These are phyloP conservation scores for Blastobotrys muscicola DNA, from an alignment of 805 yeast genomes.

Conservation along the genomic window DNA sequence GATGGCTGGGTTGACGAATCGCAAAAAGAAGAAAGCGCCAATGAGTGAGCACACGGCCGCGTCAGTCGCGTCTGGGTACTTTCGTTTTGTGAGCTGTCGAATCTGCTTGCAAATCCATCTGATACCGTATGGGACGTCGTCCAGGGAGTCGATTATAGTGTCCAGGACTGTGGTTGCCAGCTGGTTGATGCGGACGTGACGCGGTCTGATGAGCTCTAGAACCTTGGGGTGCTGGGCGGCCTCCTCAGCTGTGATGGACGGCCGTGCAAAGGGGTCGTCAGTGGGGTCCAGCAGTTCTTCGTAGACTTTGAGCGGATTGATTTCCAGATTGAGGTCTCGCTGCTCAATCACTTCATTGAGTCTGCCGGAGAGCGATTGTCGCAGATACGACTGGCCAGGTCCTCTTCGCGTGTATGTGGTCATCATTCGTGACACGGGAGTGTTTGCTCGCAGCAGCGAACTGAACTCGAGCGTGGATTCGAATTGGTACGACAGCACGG, in stretches of 20 bases:
- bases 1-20: constrained; percentile 81
- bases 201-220: constrained; percentile 21
- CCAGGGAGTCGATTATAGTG: constrained; percentile 45
- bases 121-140: constrained; percentile 59
- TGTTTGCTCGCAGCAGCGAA: constrained; percentile 30
- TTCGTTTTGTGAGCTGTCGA: constrained; percentile 43
- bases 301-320: constrained; percentile 27
- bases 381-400: constrained; percentile 31
- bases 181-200: constrained; percentile 18
- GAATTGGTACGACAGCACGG: constrained; percentile 29
- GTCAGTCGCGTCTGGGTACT: constrained; percentile 49
- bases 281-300: constrained; percentile 20
- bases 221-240: constrained; percentile 25
- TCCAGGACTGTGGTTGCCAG: constrained; percentile 33
- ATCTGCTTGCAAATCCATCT: constrained; percentile 61
- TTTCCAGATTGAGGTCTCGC: constrained; percentile 23
- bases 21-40: constrained; percentile 76
- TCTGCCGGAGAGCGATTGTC: constrained; percentile 22
- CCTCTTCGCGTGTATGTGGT: constrained; percentile 32
- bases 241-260: constrained; percentile 22
- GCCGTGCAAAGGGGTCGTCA: constrained; percentile 9
- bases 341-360: constrained; percentile 22
- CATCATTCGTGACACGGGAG: constrained; percentile 33
- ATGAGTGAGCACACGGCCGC: constrained; percentile 36
- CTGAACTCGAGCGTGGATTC: constrained; percentile 28